phyloP scores from a whole-genome alignment of 441 rosid genomes.

The Aleurites moluccanus region DNA sequence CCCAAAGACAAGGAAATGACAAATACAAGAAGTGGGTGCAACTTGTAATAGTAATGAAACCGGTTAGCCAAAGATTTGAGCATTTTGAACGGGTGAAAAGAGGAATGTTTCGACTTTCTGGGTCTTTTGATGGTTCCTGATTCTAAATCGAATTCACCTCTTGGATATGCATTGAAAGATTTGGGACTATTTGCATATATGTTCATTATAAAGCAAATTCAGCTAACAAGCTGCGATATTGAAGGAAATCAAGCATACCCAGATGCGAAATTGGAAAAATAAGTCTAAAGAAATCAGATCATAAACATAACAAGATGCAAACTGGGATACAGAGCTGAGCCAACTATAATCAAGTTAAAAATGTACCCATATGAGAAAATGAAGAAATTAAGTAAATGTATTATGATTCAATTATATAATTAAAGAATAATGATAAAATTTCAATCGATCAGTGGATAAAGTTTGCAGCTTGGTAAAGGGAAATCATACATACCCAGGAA shows the following conservation, averaged over 20 bases:
- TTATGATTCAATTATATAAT: background rate
- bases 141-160: conserved; percentile 78
- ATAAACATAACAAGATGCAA: background rate
- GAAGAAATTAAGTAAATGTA: background rate
- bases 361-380: conserved; percentile 14
- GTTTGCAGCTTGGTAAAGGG: background rate
- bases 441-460: conserved; percentile 6
- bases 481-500: conserved; percentile 1
- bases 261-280: conserved; percentile 6
- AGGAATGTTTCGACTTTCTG: conserved; percentile 53
- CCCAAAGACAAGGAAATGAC: conserved; percentile 58
- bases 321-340: background rate
- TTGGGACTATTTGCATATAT: conserved; percentile 52
- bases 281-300: background rate
- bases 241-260: conserved; percentile 44
- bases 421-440: background rate
- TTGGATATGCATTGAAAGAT: conserved; percentile 69
- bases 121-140: conserved; percentile 59
- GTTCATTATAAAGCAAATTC: conserved; percentile 57
- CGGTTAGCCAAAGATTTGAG: conserved; percentile 53
- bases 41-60: conserved; percentile 52
- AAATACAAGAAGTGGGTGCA: conserved; percentile 57
- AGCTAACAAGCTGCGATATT: conserved; percentile 30
- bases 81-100: conserved; percentile 48
- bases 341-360: background rate